Evolutionary conservation across 352 stramenopile species (phyloP), one percentile per base, ranked within the genome.

Genomic region (Pythium aristosporum): DNA sequence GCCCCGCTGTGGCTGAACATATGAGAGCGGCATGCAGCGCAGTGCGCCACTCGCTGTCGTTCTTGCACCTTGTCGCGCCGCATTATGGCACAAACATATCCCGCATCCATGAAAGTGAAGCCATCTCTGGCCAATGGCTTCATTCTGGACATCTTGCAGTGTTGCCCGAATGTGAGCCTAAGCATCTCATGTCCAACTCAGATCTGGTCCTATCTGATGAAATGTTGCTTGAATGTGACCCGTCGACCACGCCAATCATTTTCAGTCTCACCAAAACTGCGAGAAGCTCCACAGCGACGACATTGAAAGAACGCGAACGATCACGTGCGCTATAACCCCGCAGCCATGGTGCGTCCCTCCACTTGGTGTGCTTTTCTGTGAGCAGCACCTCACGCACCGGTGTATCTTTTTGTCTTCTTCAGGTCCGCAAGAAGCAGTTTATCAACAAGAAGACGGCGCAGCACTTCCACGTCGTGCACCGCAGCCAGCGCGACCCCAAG

Each of bases 381-480:
- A 16, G 9, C 25, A 18, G 28, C 50, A 25, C 30, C 50, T 41
- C 12, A 39, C 23, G 18, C 32, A 32, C 15, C 37, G 21, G 9
- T 51, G 18, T 30, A 3, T 43, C 20, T 52, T 56, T 60, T 28
- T 16, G 28, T 13, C 6, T 15, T 30, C n/a, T 54, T 46, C 63
- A 71, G 64, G 64, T 65, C 23, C 58, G 58, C 30, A 94, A 94
- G 73, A 91, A 92, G 65, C 77, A 85, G 50, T 94, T 94, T 55
- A 91, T 94, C 67, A 81, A 92, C 76, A 92, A 92, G 72, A 93
- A 93, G 69, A 85, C 71, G 8, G 85, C 85, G 60, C 85, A 93
- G 59, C 87, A 94, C 73, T 95, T 92, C 64, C 85, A 94, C 67
- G 81, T 95, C 43, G 84, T 95, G 63, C 87, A 95, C 52, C 87